Evolutionary conservation across 1,284 basidiomycete species (phyloP).

Genomic region (Ceraceosorus guamensis): DNA sequence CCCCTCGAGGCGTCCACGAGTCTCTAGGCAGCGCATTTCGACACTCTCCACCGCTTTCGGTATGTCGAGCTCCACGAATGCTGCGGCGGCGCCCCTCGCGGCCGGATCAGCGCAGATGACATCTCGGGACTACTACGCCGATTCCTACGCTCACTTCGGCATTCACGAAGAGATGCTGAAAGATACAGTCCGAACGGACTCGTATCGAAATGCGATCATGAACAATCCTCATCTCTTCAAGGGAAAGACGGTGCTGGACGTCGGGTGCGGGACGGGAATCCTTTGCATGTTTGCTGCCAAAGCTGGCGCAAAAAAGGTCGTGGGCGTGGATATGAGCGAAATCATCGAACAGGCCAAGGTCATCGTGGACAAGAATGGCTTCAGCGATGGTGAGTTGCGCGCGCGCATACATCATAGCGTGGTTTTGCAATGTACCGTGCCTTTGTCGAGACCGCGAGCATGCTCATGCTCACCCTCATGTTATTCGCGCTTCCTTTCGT

Average conservation of each 20-base stretch:
- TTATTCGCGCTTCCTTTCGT: neutral
- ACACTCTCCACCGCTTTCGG: too few species aligned
- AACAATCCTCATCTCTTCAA: constrained; percentile 95
- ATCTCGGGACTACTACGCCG: constrained; percentile 26
- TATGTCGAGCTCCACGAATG: too few species aligned
- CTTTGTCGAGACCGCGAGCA: neutral
- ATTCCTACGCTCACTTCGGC: constrained; percentile 48
- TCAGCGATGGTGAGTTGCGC: constrained; percentile 60
- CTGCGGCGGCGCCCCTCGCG: too few species aligned
- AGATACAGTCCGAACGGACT: constrained; percentile 87
- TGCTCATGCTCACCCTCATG: neutral
- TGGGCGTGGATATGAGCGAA: constrained; percentile 93
- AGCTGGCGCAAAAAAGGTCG: constrained; percentile 88
- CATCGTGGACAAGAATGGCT: constrained; percentile 92
- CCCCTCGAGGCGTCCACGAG: too few species aligned
- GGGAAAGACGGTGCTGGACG: constrained; percentile 69
- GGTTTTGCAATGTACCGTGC: too few species aligned
- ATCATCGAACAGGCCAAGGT: constrained; percentile 98
- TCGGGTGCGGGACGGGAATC: constrained; percentile 97
- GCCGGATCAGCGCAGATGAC: too few species aligned
- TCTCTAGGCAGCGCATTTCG: too few species aligned
- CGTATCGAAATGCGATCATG: constrained; percentile 89
- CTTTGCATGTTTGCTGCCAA: constrained; percentile 98
- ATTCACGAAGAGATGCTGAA: constrained; percentile 83
- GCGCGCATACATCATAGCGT: neutral